phyloP scores from a whole-genome alignment of 345 rosid genomes.

The Linum lewisii region DNA sequence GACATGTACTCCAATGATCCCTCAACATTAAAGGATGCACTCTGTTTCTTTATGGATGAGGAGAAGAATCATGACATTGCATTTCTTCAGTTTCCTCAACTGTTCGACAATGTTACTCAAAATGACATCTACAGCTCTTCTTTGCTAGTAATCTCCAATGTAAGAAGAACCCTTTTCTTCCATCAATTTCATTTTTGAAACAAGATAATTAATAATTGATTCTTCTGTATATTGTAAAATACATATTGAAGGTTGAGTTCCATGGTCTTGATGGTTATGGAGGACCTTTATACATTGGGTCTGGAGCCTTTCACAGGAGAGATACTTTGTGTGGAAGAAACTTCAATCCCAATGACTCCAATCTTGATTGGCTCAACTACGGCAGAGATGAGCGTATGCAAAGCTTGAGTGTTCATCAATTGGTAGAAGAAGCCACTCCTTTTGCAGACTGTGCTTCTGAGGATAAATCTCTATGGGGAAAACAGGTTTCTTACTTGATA shows the following conservation, averaged over 20 bases:
- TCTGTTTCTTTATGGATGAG: conserved; percentile 84
- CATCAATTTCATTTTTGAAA: no score
- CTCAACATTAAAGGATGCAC: conserved; percentile 44
- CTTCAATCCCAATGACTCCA: conserved; percentile 7
- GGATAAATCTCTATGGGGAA: conserved; percentile 61
- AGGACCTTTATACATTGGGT: conserved; percentile 58
- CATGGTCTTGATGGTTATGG: conserved; percentile 60
- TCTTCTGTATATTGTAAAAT: no score
- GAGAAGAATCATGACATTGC: conserved; percentile 48
- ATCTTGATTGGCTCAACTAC: conserved; percentile 16
- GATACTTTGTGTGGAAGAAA: conserved; percentile 46
- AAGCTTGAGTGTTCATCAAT: conserved; percentile 10
- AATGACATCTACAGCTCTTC: conserved; percentile 43
- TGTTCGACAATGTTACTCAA: conserved; percentile 36
- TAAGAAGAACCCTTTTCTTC: no score
- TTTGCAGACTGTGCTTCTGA: conserved; percentile 58
- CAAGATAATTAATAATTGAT: no score
- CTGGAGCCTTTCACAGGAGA: conserved; percentile 81
- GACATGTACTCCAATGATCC: conserved; percentile 76
- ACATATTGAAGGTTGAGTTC: conserved; percentile 49
- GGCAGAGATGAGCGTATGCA: conserved; percentile 5
- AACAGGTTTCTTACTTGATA: conserved; percentile 32
- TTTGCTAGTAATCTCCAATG: conserved; percentile 4
- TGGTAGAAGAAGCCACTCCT: conserved; percentile 28
- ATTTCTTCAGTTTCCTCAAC: conserved; percentile 62